Evolutionary conservation across 371 early-diverging fungal genomes (phyloP).

Genomic region (Sporodiniella umbellata): DNA sequence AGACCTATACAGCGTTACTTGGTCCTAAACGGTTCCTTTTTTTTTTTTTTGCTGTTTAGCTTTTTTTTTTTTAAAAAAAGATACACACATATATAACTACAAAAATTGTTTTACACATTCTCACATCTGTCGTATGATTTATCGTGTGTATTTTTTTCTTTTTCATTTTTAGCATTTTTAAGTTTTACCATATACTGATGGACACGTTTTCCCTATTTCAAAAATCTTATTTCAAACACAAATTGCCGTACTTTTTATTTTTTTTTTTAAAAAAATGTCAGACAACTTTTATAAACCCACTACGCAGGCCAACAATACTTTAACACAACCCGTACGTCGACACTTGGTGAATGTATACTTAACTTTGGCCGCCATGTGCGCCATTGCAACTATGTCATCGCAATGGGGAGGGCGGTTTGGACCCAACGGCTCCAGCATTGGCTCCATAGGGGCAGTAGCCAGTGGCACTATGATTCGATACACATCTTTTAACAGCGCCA

Average conservation of each 20-base stretch:
- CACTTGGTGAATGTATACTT: conserved; percentile 52
- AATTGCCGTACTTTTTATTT: not conserved
- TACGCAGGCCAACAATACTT: not conserved
- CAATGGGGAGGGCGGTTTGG: conserved; percentile 14
- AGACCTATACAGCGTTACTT: too few species aligned
- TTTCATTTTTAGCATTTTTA: too few species aligned
- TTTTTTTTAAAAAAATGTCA: conserved; percentile 12
- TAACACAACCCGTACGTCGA: conserved; percentile 40
- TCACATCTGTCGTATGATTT: too few species aligned
- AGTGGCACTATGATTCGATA: conserved; percentile 27
- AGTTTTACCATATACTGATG: too few species aligned
- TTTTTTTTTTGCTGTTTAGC: too few species aligned
- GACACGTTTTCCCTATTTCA: too few species aligned
- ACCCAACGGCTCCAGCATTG: conserved; percentile 8
- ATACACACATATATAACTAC: too few species aligned
- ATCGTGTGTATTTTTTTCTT: too few species aligned
- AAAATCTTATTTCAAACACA: too few species aligned
- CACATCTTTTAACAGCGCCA: conserved; percentile 14
- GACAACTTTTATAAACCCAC: conserved; percentile 6
- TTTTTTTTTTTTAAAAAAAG: too few species aligned
- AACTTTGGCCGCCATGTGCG: conserved; percentile 50
- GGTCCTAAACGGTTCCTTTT: too few species aligned
- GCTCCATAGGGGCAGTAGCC: conserved; percentile 20
- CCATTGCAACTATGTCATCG: conserved; percentile 38
- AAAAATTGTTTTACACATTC: too few species aligned